Evolutionary conservation across 441 rosid species (phyloP).

Genomic region (Jatropha multifida): DNA sequence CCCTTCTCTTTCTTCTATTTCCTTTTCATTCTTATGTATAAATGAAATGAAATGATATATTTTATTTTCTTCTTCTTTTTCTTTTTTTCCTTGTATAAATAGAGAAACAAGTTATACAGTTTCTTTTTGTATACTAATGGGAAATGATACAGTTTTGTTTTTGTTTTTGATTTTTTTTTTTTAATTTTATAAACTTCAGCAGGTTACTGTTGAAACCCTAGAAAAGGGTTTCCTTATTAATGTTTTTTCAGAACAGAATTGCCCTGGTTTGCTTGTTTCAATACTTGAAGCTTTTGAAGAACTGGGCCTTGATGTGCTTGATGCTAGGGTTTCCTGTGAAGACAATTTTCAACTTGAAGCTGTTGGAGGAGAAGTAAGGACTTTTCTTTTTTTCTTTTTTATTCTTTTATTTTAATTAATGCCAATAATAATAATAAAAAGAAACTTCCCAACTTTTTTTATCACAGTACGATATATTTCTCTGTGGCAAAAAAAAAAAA

Average conservation of each 20-base stretch:
- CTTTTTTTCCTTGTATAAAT: no score
- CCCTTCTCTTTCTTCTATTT: background rate
- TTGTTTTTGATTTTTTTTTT: background rate
- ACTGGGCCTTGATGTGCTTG: constrained; percentile 73
- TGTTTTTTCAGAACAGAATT: constrained; percentile 54
- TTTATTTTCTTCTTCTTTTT: background rate
- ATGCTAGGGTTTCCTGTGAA: constrained; percentile 89
- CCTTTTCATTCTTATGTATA: background rate
- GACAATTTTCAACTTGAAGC: constrained; percentile 72
- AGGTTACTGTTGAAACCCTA: constrained; percentile 72
- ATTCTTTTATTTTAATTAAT: background rate
- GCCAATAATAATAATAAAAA: no score
- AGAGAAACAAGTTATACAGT: no score
- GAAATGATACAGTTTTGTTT: background rate
- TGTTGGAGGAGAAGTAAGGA: constrained; percentile 65
- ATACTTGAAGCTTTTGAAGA: constrained; percentile 78
- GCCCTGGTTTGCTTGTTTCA: constrained; percentile 78
- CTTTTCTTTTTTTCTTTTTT: background rate
- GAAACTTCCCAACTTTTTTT: no score
- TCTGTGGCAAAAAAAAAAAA: no score
- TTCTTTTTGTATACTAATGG: no score
- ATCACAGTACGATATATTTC: no score
- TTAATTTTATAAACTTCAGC: constrained; percentile 8
- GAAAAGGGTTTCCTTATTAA: constrained; percentile 71
- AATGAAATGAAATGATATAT: background rate